Conservation (phyloP, 805 yeast species). For the Komagataella kurtzmanii region DNA sequence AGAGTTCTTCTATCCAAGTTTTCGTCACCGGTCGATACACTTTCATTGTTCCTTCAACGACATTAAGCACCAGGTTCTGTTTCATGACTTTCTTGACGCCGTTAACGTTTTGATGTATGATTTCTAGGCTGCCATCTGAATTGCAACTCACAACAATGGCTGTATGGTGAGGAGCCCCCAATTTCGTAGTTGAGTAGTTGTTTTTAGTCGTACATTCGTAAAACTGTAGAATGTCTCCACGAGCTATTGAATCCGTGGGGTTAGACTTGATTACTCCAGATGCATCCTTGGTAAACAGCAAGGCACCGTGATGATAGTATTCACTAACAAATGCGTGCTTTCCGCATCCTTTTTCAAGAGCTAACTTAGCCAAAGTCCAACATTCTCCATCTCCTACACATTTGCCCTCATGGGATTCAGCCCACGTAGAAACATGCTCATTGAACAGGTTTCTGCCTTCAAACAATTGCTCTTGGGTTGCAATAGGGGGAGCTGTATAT, state of each 20-base stretch:
- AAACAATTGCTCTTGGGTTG: slow-evolving; percentile 20
- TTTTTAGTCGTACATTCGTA: slow-evolving; percentile 24
- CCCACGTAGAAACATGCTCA: slow-evolving; percentile 42
- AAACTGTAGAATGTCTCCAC: slow-evolving; percentile 47
- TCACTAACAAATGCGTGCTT: slow-evolving; percentile 40
- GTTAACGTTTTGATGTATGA: slow-evolving; percentile 37
- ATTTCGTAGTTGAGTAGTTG: slow-evolving; percentile 19
- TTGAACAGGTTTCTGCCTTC: slow-evolving; percentile 26
- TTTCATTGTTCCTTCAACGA: slow-evolving; percentile 27
- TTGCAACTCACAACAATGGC: slow-evolving; percentile 18
- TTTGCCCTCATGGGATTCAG: slow-evolving; percentile 31
- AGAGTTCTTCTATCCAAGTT: background rate
- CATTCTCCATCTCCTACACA: slow-evolving; percentile 45
- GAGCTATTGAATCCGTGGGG: slow-evolving; percentile 26
- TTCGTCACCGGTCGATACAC: slow-evolving; percentile 30
- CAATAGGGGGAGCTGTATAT: slow-evolving; percentile 29
- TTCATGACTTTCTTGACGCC: slow-evolving; percentile 24
- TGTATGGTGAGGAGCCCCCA: slow-evolving; percentile 45
- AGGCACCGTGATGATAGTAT: slow-evolving; percentile 32
- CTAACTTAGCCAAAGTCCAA: slow-evolving; percentile 47
- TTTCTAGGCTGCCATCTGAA: slow-evolving; percentile 15
- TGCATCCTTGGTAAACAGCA: slow-evolving; percentile 11
- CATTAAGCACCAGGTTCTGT: slow-evolving; percentile 23
- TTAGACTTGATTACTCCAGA: slow-evolving; percentile 5
- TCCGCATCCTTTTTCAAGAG: slow-evolving; percentile 40